Evolutionary conservation across 2,329 filamentous ascomycete species (phyloP), one percentile per base, ranked within the genome.

Genomic region (Neofusicoccum kwambonambiense): DNA sequence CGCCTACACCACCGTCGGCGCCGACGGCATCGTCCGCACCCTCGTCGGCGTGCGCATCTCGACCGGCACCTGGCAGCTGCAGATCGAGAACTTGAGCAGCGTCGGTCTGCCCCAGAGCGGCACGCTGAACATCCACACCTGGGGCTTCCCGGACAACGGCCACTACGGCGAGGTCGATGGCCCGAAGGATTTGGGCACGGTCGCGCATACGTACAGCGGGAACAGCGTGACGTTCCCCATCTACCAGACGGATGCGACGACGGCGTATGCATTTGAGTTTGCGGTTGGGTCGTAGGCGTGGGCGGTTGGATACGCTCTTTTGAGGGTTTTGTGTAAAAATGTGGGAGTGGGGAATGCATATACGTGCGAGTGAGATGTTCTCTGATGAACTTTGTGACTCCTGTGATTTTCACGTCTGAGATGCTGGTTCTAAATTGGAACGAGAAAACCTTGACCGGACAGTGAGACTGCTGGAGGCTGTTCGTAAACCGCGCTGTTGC

Each of bases 1-100:
- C 51, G 76, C 75, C 12, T 81, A 78, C 64, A 74, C 79, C 9
- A 76, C 74, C 2, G 72, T 75, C 17, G 27, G 27, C 6, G 75
- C 70, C 22, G 65, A 64, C 0, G 70, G 73, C 45, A 67, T 65
- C 6, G 76, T 76, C 3, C 74, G 75, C n/a, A 70, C 79, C 42
- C 71, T 81, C 15, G 72, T 74, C 1, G 79, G 78, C 4, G 72
- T 72, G 11, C 70, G 75, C 5, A 68, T 71, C 6, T 67, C 70
- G 8, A 69, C 71, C 2, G 75, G 74, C 0, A 75, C 73, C 4
- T 80, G 76, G 72, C 68, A 74, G 49, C 70, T 81, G 34, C 71
- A 68, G 8, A 67, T 81, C 47, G 69, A 74, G 9, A 70, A 71
- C 4, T 67, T 80, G 22, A 69, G 65, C n/a, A 65, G 71, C 17